Base-by-base conservation (phyloP, 2,329 filamentous ascomycete species). In the Graphiopsis chlorocephala region DNA sequence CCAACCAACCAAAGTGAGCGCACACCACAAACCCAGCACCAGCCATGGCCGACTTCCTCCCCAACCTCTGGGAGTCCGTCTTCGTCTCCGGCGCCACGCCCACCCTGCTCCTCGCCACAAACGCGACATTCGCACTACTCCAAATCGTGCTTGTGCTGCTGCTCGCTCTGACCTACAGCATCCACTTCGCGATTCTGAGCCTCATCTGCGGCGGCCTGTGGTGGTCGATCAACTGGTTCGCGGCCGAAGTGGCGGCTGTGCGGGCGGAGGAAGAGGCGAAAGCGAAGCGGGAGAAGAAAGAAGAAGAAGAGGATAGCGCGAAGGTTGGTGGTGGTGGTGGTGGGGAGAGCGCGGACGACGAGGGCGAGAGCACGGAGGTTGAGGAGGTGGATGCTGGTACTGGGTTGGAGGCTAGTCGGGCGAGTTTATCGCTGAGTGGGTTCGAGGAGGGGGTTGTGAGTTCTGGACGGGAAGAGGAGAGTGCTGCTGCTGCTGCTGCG, bases 171-270 rank as follows among this genome's bases (percentile, higher is more conserved):
- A 99, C 94, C 8, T 88, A 90, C 78, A 96, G 90, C 80, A 85
- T 96, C 68, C 95, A 98, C 83, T 97, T 97, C 74, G 77, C 92
- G 68, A 83, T 94, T 65, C 85, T 99, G 6, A 96, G 92, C 14
- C 73, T 88, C 65, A 82, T 99, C 11, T 92, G 88, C 68, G 93
- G 81, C 33, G 90, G 91, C 4, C 84, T 98, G 38, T 99, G 95
- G 95, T 93, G 86, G 82, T 87, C 90, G 64, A 93, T 98, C 80
- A 98, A 98, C 84, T 99, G 95, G 95, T 98, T 99, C 75, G 93
- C 92, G 63, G 80, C 80, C 53, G 94, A 89, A 74, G 77, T 89
- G 61, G 75, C 77, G 31, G 78, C 79, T 33, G 79, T 80, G 68
- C 76, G 83, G 69, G 42, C 79, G 70, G 78, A 83, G 71, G 81